These are phyloP conservation scores for Vaccinium macrocarpon DNA, from an alignment of 148 eudicot species.

Conservation along the genomic window DNA sequence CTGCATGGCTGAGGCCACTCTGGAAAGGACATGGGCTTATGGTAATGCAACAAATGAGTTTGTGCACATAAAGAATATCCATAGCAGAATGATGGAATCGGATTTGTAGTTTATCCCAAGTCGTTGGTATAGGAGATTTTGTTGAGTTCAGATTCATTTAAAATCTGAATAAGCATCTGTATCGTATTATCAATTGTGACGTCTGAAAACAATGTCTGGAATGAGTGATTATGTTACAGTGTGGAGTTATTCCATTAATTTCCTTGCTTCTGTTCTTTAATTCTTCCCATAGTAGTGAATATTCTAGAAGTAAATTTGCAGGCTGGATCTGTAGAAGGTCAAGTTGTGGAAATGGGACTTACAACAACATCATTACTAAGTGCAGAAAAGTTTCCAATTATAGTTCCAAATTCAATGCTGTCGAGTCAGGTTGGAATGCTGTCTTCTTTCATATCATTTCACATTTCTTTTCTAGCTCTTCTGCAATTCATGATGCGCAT, in stretches of 20 bases:
- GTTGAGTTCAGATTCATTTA: neutral
- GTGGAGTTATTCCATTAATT: neutral
- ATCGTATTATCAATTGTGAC: neutral
- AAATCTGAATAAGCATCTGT: neutral
- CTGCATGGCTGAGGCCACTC: constrained; percentile 1
- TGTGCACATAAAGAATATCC: neutral
- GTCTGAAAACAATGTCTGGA: neutral
- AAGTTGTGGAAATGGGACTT: constrained; percentile 94
- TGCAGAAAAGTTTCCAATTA: constrained; percentile 79
- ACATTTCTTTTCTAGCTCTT: neutral
- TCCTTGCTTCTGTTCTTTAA: neutral
- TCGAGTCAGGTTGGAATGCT: constrained; percentile 74
- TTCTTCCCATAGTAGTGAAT: neutral
- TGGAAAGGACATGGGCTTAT: neutral
- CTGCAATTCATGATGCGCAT: neutral
- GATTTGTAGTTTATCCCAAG: neutral
- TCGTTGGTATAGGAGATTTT: neutral
- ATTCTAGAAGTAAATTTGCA: constrained; percentile 33
- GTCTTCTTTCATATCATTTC: neutral
- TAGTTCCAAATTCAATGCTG: constrained; percentile 89
- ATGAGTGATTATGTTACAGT: constrained; percentile 4
- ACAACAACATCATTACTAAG: constrained; percentile 78
- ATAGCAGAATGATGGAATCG: neutral
- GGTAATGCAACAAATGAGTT: neutral
- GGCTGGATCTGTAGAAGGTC: constrained; percentile 99